Base-by-base conservation (phyloP, 805 yeast genomes). In the Wickerhamiella nectarea region DNA sequence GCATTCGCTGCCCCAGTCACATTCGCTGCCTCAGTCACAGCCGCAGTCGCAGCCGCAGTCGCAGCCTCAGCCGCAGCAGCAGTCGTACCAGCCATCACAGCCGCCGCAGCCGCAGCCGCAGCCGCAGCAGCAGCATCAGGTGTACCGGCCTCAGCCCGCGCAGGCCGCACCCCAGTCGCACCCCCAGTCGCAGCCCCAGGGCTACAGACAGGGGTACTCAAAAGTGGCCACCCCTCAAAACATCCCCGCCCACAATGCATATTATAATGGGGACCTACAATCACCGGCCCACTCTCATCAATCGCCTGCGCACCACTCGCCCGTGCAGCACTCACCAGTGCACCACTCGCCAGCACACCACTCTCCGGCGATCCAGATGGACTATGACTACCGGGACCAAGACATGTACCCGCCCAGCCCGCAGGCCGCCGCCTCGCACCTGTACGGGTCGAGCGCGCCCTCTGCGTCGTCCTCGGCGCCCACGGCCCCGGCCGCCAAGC, bases 121-220 rank as follows among this genome's bases (percentile, higher is more conserved):
- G n/a, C n/a, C n/a, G n/a, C n/a, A n/a, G n/a, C n/a, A n/a, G n/a
- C n/a, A n/a, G n/a, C n/a, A n/a, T n/a, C n/a, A 35, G 4, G n/a
- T 11, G 14, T 20, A 35, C 15, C n/a, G n/a, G 26, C 24, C 24
- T 3, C 15, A 35, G 25, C 24, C 6, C 36, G n/a, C n/a, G n/a
- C 21, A 14, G 19, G 36, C 37, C 12, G 18, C 37, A 2, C 29
- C 31, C 25, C 33, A 44, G 42, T 28, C 46, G 22, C 15, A 34
- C n/a, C 14, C 45, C 29, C 21, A 40, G 20, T 19, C 43, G 26
- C 38, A 6, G 20, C 21, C 15, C 14, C 29, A 20, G 20, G 41
- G 26, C 12, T 8, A 26, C 6, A 22, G 11, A 3, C 43, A 25
- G n/a, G n/a, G n/a, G n/a, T 10, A 19, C 21, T 26, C 39, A 21